Evolutionary conservation across 2,329 filamentous ascomycete species (phyloP).

Genomic region (Fusarium tupiense): DNA sequence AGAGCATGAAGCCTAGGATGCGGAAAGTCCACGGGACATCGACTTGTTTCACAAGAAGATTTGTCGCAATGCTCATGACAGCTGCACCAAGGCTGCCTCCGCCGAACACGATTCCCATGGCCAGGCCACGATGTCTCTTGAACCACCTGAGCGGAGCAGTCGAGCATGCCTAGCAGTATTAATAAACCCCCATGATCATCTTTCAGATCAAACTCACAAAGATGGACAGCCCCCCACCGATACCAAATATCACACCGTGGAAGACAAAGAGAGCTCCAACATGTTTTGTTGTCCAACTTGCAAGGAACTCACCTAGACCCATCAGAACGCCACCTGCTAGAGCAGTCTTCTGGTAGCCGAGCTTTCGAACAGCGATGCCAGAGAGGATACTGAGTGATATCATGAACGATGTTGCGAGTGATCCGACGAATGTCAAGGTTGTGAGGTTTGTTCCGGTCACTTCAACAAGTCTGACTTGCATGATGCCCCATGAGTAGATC

Average conservation of each 20-base stretch:
- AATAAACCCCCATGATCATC: fast-evolving
- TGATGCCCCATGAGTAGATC: conserved; percentile 47
- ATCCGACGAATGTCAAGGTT: conserved; percentile 45
- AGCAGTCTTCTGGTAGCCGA: conserved; percentile 40
- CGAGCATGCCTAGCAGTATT: conserved; percentile 19
- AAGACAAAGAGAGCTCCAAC: conserved; percentile 41
- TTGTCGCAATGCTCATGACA: conserved; percentile 43
- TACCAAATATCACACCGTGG: conserved; percentile 41
- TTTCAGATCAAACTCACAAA: conserved; percentile 2
- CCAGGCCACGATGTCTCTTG: conserved; percentile 41
- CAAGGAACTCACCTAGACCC: conserved; percentile 44
- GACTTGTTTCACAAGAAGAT: conserved; percentile 34
- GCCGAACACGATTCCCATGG: conserved; percentile 45
- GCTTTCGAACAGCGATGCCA: conserved; percentile 23
- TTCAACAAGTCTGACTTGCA: conserved; percentile 43
- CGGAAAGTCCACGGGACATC: conserved; percentile 44
- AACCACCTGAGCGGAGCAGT: conserved; percentile 41
- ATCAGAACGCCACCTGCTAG: conserved; percentile 40
- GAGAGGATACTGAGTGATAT: conserved; percentile 39
- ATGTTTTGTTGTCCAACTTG: conserved; percentile 40
- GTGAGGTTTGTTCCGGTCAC: conserved; percentile 38
- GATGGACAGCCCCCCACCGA: conserved; percentile 38
- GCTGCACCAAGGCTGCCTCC: conserved; percentile 45
- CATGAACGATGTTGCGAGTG: conserved; percentile 43
- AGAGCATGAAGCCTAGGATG: conserved; percentile 41